Evolutionary conservation across 768 basidiomycete species (phyloP), one percentile per base, ranked within the genome.

Genomic region (Lactarius pseudohatsudake): DNA sequence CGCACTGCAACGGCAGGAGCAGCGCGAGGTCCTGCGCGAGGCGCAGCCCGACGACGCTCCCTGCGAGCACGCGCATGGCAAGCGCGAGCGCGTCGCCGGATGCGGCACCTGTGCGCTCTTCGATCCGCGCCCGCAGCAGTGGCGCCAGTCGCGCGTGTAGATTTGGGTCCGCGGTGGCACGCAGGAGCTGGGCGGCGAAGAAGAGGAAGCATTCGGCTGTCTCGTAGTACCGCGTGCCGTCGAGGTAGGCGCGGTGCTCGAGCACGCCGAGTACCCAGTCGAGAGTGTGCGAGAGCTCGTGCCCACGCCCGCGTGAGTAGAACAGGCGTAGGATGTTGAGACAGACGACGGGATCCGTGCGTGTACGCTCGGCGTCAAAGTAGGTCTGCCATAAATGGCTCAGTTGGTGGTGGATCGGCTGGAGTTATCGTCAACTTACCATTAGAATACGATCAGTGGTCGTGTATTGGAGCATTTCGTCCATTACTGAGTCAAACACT

Each of bases 141-240:
- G 80, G 76, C 36, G 74, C 76, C 66, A 84, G 68, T 16, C 75
- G 71, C 20, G 71, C 70, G 45, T 80, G 79, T 22, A 83, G 73
- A 16, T 62, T 43, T 0, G 72, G 59, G 70, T 81, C 77, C 43
- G 65, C 69, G 13, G 77, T 72, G 53, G 66, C 72, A 26, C 74
- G 71, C 26, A 85, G 75, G 11, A 86, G 77, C 15, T 84, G 80
- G 65, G 77, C 74, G 62, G 82, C 69, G 75, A 84, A 84, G 73
- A 77, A 85, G 28, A 86, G 78, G 72, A 85, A 86, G 62, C 78
- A 80, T 72, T 85, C 83, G 0, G 83, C 73, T 1, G 80, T 81
- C 41, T 78, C 77, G 70, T 86, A 86, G 72, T 86, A 86, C 5
- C 82, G 76, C 6, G 85, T 84, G 10, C 85, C 85, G 13, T 83